Conservation (phyloP, 129 eudicot genomes). For the Chrysanthemum makinoi region DNA sequence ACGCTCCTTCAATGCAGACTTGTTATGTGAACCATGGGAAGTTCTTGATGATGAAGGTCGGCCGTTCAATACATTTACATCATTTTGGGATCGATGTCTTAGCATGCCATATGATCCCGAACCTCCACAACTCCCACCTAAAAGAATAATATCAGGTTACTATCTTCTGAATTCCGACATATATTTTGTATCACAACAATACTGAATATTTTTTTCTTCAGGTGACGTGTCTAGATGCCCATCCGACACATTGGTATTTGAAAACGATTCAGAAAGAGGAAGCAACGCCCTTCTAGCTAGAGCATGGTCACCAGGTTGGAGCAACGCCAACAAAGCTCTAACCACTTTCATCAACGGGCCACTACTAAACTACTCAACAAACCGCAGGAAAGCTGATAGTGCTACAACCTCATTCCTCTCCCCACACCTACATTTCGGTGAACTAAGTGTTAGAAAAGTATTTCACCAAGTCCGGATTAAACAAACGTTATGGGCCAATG, state of each 20-base stretch:
- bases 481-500: slow-evolving; percentile 88
- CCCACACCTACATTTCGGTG: slow-evolving; percentile 95
- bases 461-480: slow-evolving; percentile 82
- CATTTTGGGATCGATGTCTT: slow-evolving; percentile 94
- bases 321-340: slow-evolving; percentile 86
- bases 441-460: slow-evolving; percentile 89
- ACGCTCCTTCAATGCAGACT: slow-evolving; percentile 82
- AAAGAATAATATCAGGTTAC: slow-evolving; percentile 85
- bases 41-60: slow-evolving; percentile 67
- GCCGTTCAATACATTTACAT: slow-evolving; percentile 72
- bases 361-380: slow-evolving; percentile 68
- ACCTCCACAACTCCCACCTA: slow-evolving; percentile 91
- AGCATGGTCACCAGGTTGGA: slow-evolving; percentile 99
- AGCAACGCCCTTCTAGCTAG: slow-evolving; percentile 96
- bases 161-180: neutral
- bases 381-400: slow-evolving; percentile 81
- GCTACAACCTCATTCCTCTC: slow-evolving; percentile 95
- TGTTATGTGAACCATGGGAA: slow-evolving; percentile 98
- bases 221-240: slow-evolving; percentile 80
- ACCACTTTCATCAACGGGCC: slow-evolving; percentile 80
- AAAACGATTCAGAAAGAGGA: slow-evolving; percentile 83
- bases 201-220: no score
- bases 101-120: slow-evolving; percentile 98
- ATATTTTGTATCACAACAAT: no score
- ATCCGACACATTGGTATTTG: slow-evolving; percentile 65